phyloP scores from a whole-genome alignment of 2,329 filamentous ascomycete species.

The Scortechinia acanthostroma region DNA sequence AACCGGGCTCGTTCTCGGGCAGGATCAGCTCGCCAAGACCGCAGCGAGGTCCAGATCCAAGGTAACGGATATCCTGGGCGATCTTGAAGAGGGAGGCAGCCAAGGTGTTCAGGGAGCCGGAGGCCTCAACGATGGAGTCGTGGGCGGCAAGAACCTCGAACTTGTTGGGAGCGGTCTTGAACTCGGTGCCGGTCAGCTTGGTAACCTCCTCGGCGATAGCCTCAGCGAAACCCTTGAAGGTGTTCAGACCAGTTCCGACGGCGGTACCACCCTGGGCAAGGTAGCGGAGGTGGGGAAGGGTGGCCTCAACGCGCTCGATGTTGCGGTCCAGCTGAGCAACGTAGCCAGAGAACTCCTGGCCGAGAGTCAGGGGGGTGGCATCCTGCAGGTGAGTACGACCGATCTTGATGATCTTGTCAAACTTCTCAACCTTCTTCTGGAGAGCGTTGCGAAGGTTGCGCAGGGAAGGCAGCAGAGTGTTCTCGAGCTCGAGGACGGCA shows the following conservation, averaged over 20 bases:
- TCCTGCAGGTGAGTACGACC: conserved; percentile 96
- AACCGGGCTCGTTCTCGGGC: conserved; percentile 96
- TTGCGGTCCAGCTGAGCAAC: conserved; percentile 88
- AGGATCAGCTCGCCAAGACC: conserved; percentile 88
- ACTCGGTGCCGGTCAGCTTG: conserved; percentile 87
- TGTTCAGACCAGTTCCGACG: conserved; percentile 95
- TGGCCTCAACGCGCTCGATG: conserved; percentile 76
- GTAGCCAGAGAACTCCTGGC: conserved; percentile 96
- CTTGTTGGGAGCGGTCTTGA: conserved; percentile 97
- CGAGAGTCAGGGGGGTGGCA: conserved; percentile 87
- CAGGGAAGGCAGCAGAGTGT: conserved; percentile 75
- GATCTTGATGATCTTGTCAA: conserved; percentile 96
- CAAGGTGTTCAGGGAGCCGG: conserved; percentile 86
- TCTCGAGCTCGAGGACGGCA: conserved; percentile 85
- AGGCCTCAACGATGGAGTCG: conserved; percentile 90
- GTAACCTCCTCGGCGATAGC: conserved; percentile 83
- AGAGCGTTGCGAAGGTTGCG: conserved; percentile 76
- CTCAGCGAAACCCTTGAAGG: conserved; percentile 90
- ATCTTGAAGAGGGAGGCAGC: conserved; percentile 93
- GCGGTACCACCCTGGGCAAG: conserved; percentile 94
- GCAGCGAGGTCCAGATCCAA: conserved; percentile 90
- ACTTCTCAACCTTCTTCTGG: conserved; percentile 81
- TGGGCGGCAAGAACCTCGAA: conserved; percentile 95
- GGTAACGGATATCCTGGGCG: conserved; percentile 93
- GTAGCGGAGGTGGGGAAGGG: conserved; percentile 75